Conservation (phyloP, 2,329 filamentous ascomycete species). For the Phoma sp. region DNA sequence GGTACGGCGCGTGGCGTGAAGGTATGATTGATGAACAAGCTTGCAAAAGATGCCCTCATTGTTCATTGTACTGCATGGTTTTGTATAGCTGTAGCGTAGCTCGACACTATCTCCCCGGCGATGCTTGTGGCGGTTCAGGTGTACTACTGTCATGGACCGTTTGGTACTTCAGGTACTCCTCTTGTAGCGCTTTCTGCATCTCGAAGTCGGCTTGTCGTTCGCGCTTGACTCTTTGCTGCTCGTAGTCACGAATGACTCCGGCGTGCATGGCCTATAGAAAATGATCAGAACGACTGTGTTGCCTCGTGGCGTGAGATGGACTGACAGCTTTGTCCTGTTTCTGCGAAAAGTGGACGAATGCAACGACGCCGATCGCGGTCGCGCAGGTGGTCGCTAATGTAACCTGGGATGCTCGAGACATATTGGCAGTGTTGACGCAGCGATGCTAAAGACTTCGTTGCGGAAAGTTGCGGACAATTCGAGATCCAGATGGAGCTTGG, state of each 20-base stretch:
- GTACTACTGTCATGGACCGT: conserved; percentile 63
- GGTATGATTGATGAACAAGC: neutral
- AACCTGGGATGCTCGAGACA: conserved; percentile 90
- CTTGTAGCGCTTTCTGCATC: conserved; percentile 82
- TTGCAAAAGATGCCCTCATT: too few relatives aligned
- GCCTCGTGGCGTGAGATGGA: conserved; percentile 31
- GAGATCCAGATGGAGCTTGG: conserved; percentile 38
- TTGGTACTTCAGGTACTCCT: conserved; percentile 89
- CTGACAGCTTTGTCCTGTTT: conserved; percentile 80
- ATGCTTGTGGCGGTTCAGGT: conserved; percentile 31
- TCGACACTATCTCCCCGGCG: conserved; percentile 19
- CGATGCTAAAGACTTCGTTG: conserved; percentile 2
- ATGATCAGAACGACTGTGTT: conserved; percentile 16
- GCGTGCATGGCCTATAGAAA: conserved; percentile 83
- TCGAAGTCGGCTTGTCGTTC: conserved; percentile 96
- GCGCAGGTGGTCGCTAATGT: conserved; percentile 80
- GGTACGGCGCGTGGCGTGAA: neutral
- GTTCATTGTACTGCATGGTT: too few relatives aligned
- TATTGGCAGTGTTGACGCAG: conserved; percentile 48
- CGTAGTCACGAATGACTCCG: conserved; percentile 92
- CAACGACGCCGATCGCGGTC: conserved; percentile 76
- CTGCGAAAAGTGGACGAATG: conserved; percentile 90
- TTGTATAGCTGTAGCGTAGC: neutral
- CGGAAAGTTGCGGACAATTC: conserved; percentile 21
- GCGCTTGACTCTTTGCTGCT: conserved; percentile 86